Percentiles rank a stretch among this genome's conserved stretches.
phyloP scores from a whole-genome alignment of 345 rosid species.

The Eutrema yunnanense region DNA sequence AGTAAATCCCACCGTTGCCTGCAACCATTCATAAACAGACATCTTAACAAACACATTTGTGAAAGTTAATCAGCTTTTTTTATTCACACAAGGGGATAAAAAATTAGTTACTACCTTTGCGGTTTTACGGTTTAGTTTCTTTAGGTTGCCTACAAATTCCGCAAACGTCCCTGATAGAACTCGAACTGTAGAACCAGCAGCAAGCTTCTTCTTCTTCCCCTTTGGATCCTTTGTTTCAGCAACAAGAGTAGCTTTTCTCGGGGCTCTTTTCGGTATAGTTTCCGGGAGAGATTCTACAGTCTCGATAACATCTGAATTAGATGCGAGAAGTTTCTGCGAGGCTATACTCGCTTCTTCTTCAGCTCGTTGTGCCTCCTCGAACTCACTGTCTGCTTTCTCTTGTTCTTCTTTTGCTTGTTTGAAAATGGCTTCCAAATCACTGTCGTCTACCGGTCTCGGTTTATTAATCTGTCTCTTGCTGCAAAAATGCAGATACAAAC shows the following conservation, averaged over 20 bases:
- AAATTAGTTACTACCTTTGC: conserved; percentile 43
- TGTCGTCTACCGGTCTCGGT: conserved; percentile 66
- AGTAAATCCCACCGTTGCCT: conserved; percentile 82
- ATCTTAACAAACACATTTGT: conserved; percentile 5
- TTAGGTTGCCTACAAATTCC: conserved; percentile 62
- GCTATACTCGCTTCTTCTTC: conserved; percentile 33
- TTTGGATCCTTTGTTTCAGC: conserved; percentile 24
- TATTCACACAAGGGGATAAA: not conserved
- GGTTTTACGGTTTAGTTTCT: conserved; percentile 67
- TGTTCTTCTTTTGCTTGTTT: conserved; percentile 70
- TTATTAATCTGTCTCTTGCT: conserved; percentile 71
- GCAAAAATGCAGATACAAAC: conserved; percentile 14
- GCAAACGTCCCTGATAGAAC: conserved; percentile 75
- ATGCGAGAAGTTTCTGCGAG: not conserved
- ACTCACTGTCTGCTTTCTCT: conserved; percentile 61
- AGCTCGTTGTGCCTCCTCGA: conserved; percentile 38
- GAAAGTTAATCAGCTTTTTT: not conserved
- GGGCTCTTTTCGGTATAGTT: conserved; percentile 28
- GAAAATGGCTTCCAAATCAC: conserved; percentile 68
- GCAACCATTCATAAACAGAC: conserved; percentile 24
- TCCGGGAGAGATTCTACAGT: conserved; percentile 24
- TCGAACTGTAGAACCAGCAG: conserved; percentile 62
- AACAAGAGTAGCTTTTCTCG: conserved; percentile 30
- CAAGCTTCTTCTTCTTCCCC: conserved; percentile 35
- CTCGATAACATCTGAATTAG: conserved; percentile 27